phyloP scores from a whole-genome alignment of 192 early-diverging fungal species.

The Podila epicladia region DNA sequence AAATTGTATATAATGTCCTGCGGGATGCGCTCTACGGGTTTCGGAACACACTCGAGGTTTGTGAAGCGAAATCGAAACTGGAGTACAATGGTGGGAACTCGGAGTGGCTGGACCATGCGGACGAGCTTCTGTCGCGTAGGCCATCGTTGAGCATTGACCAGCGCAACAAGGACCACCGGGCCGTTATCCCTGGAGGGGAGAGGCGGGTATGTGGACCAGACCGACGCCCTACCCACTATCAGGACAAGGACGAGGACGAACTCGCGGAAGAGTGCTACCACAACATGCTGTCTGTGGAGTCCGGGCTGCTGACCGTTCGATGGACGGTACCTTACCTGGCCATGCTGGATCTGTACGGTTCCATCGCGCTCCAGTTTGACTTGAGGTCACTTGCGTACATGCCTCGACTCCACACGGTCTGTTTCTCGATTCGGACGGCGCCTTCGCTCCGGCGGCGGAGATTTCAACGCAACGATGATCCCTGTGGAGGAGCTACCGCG shows the following conservation, averaged over 20 bases:
- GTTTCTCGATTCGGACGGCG: slow-evolving; percentile 9
- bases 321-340: slow-evolving; percentile 18
- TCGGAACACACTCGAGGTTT: slow-evolving; percentile 11
- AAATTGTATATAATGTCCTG: slow-evolving; percentile 18
- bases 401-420: slow-evolving; percentile 19
- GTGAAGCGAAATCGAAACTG: slow-evolving; percentile 16
- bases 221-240: neutral
- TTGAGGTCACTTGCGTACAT: slow-evolving; percentile 21
- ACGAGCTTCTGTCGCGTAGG: neutral
- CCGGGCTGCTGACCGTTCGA: slow-evolving; percentile 10
- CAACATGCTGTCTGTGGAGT: slow-evolving; percentile 6
- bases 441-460: slow-evolving; percentile 6
- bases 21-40: slow-evolving; percentile 36
- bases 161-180: too few relatives aligned
- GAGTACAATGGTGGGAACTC: slow-evolving; percentile 9
- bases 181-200: too few relatives aligned
- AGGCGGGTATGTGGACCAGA: too few relatives aligned
- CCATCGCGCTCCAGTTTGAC: slow-evolving; percentile 28
- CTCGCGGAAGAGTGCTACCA: slow-evolving; percentile 6
- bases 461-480: neutral
- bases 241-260: neutral
- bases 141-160: neutral
- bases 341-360: slow-evolving; percentile 13
- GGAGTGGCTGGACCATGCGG: slow-evolving; percentile 24
- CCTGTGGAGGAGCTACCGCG: neutral